Conservation (phyloP, 768 basidiomycete species). For the Lactarius pseudohatsudake region DNA sequence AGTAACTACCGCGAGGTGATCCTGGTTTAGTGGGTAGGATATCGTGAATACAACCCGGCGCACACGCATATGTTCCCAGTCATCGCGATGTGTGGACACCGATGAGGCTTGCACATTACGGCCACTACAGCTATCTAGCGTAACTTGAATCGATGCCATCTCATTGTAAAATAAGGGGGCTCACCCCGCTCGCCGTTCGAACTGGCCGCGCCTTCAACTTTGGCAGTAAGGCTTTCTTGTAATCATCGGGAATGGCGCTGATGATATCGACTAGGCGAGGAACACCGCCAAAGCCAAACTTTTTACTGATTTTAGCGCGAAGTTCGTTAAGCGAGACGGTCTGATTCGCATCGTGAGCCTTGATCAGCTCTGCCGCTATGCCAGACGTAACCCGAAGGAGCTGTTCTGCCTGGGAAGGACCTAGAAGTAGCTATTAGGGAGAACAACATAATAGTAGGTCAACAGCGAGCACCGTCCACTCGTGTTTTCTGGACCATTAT, state of each 20-base stretch:
- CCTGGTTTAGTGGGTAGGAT: not conserved
- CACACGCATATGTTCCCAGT: conserved; percentile 99
- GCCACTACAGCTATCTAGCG: conserved; percentile 94
- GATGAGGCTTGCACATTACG: conserved; percentile 99
- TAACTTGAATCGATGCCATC: not conserved
- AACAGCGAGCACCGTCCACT: conserved; percentile 37
- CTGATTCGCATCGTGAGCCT: conserved; percentile 74
- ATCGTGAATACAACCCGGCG: conserved; percentile 33
- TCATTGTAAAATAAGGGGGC: conserved; percentile 34
- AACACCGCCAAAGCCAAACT: conserved; percentile 80
- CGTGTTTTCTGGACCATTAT: conserved; percentile 45
- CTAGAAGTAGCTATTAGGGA: conserved; percentile 35
- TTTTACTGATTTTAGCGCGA: conserved; percentile 86
- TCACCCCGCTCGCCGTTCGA: conserved; percentile 91
- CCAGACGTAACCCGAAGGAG: conserved; percentile 90
- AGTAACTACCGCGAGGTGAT: conserved; percentile 59
- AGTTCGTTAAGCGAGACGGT: conserved; percentile 86
- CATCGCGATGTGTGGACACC: conserved; percentile 99
- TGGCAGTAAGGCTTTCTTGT: conserved; percentile 87
- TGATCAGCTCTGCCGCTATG: conserved; percentile 92
- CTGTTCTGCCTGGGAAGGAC: conserved; percentile 86
- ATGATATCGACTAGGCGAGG: conserved; percentile 97
- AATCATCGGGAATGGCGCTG: conserved; percentile 96
- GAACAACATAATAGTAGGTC: not conserved
- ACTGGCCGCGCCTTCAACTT: conserved; percentile 92